Percentiles rank a stretch among this genome's conserved stretches.
Conservation (phyloP, 2,329 filamentous ascomycete genomes). For the Talaromyces sp. region DNA sequence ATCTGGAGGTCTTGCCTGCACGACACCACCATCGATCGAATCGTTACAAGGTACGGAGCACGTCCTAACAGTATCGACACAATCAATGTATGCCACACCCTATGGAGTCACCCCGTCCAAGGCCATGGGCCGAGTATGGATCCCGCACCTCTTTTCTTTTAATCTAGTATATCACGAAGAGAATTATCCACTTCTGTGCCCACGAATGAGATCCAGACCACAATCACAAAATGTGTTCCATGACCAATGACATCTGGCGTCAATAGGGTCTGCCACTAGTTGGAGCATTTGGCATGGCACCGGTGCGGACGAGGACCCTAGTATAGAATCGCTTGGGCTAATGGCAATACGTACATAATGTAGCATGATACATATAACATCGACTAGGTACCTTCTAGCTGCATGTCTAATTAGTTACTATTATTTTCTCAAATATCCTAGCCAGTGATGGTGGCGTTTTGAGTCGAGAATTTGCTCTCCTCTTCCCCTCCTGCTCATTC, state of each 20-base stretch:
- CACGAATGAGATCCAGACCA: not conserved
- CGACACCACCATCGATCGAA: not conserved
- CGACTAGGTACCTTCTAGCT: not conserved
- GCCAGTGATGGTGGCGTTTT: not conserved
- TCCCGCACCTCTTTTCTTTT: not conserved
- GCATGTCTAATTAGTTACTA: not conserved
- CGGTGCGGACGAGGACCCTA: not conserved
- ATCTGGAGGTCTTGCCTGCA: not conserved
- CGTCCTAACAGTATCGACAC: too few relatives aligned
- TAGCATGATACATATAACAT: not conserved
- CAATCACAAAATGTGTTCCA: not conserved
- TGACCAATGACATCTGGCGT: not conserved
- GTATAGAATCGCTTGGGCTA: not conserved
- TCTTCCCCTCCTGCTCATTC: not conserved
- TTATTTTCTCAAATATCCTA: not conserved
- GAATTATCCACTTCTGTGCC: not conserved
- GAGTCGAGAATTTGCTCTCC: not conserved
- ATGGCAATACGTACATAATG: not conserved
- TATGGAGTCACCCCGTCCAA: not conserved
- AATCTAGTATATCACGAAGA: not conserved
- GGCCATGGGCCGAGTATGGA: not conserved
- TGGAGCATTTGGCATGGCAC: slow-evolving; percentile 7
- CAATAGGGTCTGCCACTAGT: not conserved
- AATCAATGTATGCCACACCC: not conserved
- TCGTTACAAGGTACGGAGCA: not conserved